These are phyloP conservation scores for Mycena pura DNA, from an alignment of 768 basidiomycete genomes.

Conservation along the genomic window DNA sequence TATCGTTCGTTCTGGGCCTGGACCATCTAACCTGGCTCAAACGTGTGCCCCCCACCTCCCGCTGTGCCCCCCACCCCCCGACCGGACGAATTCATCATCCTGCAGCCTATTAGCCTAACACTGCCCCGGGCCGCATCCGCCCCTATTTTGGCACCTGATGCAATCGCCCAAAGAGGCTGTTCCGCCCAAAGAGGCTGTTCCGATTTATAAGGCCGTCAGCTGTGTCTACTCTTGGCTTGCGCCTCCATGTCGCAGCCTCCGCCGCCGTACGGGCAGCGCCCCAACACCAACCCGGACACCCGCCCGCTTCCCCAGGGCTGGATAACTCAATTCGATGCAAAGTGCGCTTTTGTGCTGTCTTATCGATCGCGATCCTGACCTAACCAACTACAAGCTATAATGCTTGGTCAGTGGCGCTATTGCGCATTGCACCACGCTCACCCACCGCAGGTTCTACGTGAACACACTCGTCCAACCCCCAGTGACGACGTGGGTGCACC, in stretches of 20 bases:
- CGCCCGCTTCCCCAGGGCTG: constrained; percentile 72
- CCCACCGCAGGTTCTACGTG: constrained; percentile 72
- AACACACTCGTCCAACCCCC: constrained; percentile 69
- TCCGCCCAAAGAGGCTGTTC: neutral
- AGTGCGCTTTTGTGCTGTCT: constrained; percentile 51
- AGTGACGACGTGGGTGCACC: constrained; percentile 73
- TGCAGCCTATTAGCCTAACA: too few species aligned
- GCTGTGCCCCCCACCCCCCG: too few species aligned
- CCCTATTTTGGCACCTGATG: constrained; percentile 28
- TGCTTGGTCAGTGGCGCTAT: constrained; percentile 57
- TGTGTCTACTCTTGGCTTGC: constrained; percentile 17
- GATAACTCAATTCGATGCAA: constrained; percentile 69
- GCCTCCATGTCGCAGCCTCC: constrained; percentile 51
- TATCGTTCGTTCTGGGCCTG: too few species aligned
- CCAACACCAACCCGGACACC: constrained; percentile 60
- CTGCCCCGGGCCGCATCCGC: too few species aligned
- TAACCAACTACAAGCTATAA: constrained; percentile 56
- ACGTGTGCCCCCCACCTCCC: too few species aligned
- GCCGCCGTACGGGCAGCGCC: constrained; percentile 44
- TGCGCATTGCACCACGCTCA: neutral
- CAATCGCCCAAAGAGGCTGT: constrained; percentile 7
- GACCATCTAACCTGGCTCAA: too few species aligned
- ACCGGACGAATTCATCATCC: too few species aligned
- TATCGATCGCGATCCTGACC: constrained; percentile 29
- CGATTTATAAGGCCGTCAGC: constrained; percentile 16